Percentiles rank a stretch among this genome's conserved stretches.
Conservation (phyloP, 1,284 basidiomycete species). For the Ceratobasidium sp. region DNA sequence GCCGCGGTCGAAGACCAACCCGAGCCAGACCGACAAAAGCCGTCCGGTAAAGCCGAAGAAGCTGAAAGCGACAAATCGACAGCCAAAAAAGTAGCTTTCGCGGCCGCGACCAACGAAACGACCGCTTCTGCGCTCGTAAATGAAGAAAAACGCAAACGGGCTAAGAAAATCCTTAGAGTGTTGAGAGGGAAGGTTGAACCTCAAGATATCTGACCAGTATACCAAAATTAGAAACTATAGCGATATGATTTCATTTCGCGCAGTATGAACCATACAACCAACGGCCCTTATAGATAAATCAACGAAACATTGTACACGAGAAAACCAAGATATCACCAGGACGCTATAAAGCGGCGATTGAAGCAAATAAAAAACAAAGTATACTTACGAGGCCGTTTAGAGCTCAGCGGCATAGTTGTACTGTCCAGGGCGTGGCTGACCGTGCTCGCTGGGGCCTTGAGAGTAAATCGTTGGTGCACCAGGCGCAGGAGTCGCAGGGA, state of each 20-base stretch:
- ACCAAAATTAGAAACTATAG: not conserved
- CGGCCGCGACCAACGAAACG: not conserved
- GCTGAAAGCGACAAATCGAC: not conserved
- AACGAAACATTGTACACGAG: not conserved
- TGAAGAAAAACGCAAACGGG: slow-evolving; percentile 26
- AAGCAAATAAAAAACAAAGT: not conserved
- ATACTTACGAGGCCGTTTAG: not conserved
- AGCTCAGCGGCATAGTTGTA: slow-evolving; percentile 40
- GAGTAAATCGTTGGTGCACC: slow-evolving; percentile 8
- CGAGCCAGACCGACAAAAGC: not conserved
- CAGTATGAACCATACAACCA: not conserved
- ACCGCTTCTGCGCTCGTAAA: not conserved
- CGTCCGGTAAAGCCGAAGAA: not conserved
- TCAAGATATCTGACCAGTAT: not conserved
- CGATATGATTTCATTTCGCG: not conserved
- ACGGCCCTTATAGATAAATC: slow-evolving; percentile 1
- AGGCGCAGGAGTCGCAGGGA: slow-evolving; percentile 29
- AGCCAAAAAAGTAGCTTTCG: slow-evolving; percentile 33
- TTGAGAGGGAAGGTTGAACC: slow-evolving; percentile 35
- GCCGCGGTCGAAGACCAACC: not conserved
- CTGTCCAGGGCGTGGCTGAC: slow-evolving; percentile 24
- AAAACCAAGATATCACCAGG: not conserved
- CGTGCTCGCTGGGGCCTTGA: slow-evolving; percentile 9
- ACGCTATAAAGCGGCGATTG: not conserved
- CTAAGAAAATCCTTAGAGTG: slow-evolving; percentile 33